Conservation (phyloP, 495 filamentous ascomycete species). For the Podospora comata region DNA sequence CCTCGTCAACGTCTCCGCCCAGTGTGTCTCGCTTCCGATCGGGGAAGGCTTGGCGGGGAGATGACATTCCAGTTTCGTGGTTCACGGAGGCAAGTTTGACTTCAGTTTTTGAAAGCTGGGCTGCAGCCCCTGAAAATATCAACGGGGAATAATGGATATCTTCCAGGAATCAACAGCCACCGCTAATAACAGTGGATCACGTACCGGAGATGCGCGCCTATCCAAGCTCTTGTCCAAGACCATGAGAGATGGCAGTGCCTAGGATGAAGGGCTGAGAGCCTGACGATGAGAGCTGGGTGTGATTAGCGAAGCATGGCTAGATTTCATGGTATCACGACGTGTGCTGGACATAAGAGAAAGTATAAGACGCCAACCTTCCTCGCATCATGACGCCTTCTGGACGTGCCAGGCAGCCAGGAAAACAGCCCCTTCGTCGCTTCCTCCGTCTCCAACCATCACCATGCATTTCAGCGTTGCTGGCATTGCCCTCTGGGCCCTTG, state of each 20-base stretch:
- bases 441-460: not conserved
- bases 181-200: not conserved
- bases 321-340: not conserved
- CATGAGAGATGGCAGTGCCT: not conserved
- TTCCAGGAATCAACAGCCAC: not conserved
- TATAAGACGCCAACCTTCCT: not conserved
- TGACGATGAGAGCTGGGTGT: not conserved
- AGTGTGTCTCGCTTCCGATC: not conserved
- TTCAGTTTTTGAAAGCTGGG: not conserved
- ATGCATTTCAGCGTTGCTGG: constrained; percentile 11
- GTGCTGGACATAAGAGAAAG: not conserved
- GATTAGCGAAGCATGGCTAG: not conserved
- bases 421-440: not conserved
- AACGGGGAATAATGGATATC: not conserved
- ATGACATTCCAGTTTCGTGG: not conserved
- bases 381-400: not conserved
- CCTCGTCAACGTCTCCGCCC: not conserved
- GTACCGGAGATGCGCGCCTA: not conserved
- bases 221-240: not conserved
- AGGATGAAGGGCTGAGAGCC: not conserved
- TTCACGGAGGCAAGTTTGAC: not conserved
- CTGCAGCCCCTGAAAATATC: not conserved
- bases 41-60: not conserved
- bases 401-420: not conserved
- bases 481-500: constrained; percentile 17